Percentiles rank a stretch among this genome's conserved stretches.
Conservation (phyloP, 2,329 filamentous ascomycete species). For the Arthrobotrys pseudoclavata region DNA sequence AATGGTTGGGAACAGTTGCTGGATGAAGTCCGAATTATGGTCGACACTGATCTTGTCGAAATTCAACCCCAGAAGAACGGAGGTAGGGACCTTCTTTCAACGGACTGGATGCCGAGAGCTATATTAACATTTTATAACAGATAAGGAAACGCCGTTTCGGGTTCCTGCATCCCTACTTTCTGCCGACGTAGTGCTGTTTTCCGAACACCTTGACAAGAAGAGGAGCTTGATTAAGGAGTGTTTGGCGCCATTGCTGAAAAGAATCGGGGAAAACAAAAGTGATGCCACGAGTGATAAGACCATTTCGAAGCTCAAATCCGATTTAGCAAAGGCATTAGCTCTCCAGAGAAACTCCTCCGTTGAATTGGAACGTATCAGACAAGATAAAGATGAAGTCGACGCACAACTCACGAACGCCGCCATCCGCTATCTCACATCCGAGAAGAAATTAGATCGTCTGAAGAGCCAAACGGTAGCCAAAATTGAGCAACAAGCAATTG, state of each 20-base stretch:
- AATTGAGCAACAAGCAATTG: constrained; percentile 86
- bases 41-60: constrained; percentile 68
- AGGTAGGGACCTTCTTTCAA: constrained; percentile 65
- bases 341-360: constrained; percentile 84
- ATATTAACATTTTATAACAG: constrained; percentile 52
- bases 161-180: constrained; percentile 70
- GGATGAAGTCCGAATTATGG: constrained; percentile 75
- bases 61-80: constrained; percentile 68
- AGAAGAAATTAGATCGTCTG: constrained; percentile 90
- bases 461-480: constrained; percentile 92
- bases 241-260: constrained; percentile 76
- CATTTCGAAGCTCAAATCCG: constrained; percentile 78
- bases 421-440: constrained; percentile 91
- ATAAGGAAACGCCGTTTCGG: constrained; percentile 8
- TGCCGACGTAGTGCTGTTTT: constrained; percentile 78
- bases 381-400: constrained; percentile 86
- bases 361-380: constrained; percentile 79
- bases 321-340: constrained; percentile 81
- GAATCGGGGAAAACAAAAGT: constrained; percentile 65
- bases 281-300: constrained; percentile 72
- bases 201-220: constrained; percentile 82
- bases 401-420: constrained; percentile 90
- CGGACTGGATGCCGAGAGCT: constrained; percentile 65
- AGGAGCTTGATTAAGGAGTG: constrained; percentile 81
- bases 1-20: constrained; percentile 69